Conservation (phyloP, 345 rosid species). For the Camelina neglecta region DNA sequence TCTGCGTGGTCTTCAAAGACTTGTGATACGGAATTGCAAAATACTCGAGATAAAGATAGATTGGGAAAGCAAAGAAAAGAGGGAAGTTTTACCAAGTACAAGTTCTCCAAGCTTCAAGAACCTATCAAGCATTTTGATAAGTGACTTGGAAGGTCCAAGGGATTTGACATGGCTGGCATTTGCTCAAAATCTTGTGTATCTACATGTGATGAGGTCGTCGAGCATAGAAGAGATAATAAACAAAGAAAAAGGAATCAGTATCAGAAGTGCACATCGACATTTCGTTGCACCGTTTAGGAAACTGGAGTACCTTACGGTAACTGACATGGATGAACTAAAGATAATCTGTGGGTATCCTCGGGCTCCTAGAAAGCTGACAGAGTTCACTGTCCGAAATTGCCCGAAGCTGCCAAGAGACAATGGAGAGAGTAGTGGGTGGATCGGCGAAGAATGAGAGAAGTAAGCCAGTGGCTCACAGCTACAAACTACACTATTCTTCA, state of each 20-base stretch:
- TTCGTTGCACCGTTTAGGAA: not conserved
- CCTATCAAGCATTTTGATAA: not conserved
- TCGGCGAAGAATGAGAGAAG: not conserved
- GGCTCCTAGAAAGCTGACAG: not conserved
- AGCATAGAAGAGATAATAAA: not conserved
- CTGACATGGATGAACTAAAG: not conserved
- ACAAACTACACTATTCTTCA: too few species aligned
- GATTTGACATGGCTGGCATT: not conserved
- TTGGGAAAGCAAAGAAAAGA: conserved; percentile 3
- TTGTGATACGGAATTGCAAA: not conserved
- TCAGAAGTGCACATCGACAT: not conserved
- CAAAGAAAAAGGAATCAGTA: not conserved
- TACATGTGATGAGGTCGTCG: not conserved
- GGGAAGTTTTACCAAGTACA: not conserved
- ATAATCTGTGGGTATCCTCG: not conserved
- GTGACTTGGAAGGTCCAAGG: not conserved
- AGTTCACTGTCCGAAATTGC: not conserved
- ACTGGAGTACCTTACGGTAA: not conserved
- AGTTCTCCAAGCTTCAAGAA: not conserved
- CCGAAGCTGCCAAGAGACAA: not conserved
- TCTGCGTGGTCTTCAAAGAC: conserved; percentile 12
- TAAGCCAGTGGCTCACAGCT: not conserved
- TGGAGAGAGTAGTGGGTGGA: not conserved
- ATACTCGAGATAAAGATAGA: not conserved
- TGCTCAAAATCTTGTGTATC: not conserved